Conservation (phyloP, 2,329 filamentous ascomycete species). For the Plenodomus biglobosus region DNA sequence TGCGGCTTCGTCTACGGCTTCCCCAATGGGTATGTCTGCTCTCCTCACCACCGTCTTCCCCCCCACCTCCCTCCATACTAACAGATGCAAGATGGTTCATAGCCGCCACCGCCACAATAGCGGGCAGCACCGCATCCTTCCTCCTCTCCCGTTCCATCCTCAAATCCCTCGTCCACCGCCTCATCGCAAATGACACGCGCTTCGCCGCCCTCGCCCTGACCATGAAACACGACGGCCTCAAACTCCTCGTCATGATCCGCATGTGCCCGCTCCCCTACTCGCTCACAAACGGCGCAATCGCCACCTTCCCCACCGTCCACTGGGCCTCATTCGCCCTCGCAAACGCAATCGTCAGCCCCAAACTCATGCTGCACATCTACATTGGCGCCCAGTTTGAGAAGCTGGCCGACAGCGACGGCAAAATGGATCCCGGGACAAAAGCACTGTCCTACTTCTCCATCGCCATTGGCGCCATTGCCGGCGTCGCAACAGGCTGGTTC, state of each 20-base stretch:
- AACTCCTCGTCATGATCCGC: constrained; percentile 86
- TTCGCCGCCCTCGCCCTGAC: constrained; percentile 89
- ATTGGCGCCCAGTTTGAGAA: constrained; percentile 81
- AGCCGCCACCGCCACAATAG: constrained; percentile 73
- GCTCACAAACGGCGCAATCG: constrained; percentile 89
- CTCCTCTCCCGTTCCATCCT: constrained; percentile 77
- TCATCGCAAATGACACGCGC: constrained; percentile 79
- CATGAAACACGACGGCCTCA: constrained; percentile 84
- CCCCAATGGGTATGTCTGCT: constrained; percentile 64
- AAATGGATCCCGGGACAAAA: constrained; percentile 79
- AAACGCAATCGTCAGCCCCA: constrained; percentile 79
- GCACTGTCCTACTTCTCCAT: constrained; percentile 84
- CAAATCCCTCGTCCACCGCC: constrained; percentile 72
- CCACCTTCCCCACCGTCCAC: constrained; percentile 86
- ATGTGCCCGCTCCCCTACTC: constrained; percentile 92
- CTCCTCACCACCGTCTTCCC: not conserved
- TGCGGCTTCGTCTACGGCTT: constrained; percentile 72
- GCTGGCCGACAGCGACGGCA: constrained; percentile 78
- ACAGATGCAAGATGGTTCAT: constrained; percentile 70
- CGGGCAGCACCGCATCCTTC: constrained; percentile 78
- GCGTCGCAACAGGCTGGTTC: constrained; percentile 74
- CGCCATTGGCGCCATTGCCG: constrained; percentile 68
- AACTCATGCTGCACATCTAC: constrained; percentile 88
- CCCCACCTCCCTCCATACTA: constrained; percentile 33
- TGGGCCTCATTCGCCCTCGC: constrained; percentile 76